A percentile compares a stretch with the other conserved stretches of the same genome.
Evolutionary conservation across 1,139 yeast species (phyloP).

Genomic region (Sugiyamaella castrensis): DNA sequence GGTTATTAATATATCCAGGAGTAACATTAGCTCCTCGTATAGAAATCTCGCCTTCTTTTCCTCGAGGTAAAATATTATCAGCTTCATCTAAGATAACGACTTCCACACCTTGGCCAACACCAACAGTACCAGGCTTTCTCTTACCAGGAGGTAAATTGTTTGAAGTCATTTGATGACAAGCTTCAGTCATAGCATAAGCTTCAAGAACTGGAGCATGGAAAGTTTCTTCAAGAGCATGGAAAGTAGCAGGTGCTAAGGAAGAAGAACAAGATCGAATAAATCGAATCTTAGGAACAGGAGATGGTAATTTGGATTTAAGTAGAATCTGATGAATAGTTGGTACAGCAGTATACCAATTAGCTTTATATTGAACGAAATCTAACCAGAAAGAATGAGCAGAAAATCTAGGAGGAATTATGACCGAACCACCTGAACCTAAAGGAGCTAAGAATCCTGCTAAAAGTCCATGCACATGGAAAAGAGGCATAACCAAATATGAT

Average conservation of each 20-base stretch:
- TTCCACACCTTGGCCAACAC: slow-evolving; percentile 65
- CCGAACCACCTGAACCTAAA: slow-evolving; percentile 57
- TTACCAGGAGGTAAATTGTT: slow-evolving; percentile 61
- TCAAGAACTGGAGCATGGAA: slow-evolving; percentile 65
- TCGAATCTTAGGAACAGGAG: slow-evolving; percentile 49
- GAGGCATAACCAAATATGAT: slow-evolving; percentile 65
- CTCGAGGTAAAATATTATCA: slow-evolving; percentile 46
- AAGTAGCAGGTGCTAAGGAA: slow-evolving; percentile 60
- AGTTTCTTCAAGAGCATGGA: slow-evolving; percentile 51
- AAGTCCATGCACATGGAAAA: slow-evolving; percentile 70
- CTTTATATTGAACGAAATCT: slow-evolving; percentile 48
- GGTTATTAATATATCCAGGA: slow-evolving; percentile 65
- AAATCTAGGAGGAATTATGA: slow-evolving; percentile 55
- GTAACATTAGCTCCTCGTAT: slow-evolving; percentile 65
- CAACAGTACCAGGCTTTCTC: slow-evolving; percentile 67
- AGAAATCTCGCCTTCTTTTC: slow-evolving; percentile 61
- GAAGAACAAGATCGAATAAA: slow-evolving; percentile 69
- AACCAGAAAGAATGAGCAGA: slow-evolving; percentile 58
- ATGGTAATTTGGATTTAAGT: slow-evolving; percentile 50
- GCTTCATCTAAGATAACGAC: slow-evolving; percentile 52
- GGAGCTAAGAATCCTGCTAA: slow-evolving; percentile 61
- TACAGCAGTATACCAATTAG: slow-evolving; percentile 71
- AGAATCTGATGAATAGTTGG: slow-evolving; percentile 69
- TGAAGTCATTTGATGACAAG: slow-evolving; percentile 68
- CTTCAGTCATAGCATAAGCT: slow-evolving; percentile 79